Conservation (phyloP, 2,329 filamentous ascomycete genomes). For the Hypocrella siamensis region DNA sequence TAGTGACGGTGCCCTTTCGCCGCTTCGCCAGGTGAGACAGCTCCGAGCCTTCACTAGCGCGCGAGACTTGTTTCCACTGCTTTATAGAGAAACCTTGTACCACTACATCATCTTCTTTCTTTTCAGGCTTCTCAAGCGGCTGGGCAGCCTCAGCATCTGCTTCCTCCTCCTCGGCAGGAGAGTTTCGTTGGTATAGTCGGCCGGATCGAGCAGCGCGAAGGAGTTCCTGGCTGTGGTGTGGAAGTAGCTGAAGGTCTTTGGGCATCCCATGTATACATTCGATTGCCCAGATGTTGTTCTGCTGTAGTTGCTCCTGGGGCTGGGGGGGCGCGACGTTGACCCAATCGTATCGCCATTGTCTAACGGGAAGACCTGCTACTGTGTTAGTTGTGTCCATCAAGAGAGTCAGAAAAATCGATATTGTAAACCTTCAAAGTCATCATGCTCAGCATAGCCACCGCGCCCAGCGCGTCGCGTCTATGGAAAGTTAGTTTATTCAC, state of each 20-base stretch:
- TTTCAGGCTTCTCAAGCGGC: slow-evolving; percentile 35
- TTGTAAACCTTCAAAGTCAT: slow-evolving; percentile 40
- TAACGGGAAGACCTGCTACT: slow-evolving; percentile 62
- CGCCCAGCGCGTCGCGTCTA: slow-evolving; percentile 42
- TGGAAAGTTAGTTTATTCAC: slow-evolving; percentile 4
- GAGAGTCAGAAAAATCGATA: too few relatives aligned
- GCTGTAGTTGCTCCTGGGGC: slow-evolving; percentile 45
- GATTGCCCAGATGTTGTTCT: slow-evolving; percentile 53
- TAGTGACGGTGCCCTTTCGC: slow-evolving; percentile 43
- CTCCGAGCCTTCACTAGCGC: slow-evolving; percentile 37
- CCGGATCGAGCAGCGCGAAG: slow-evolving; percentile 69
- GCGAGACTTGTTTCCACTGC: slow-evolving; percentile 45
- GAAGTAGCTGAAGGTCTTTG: slow-evolving; percentile 63
- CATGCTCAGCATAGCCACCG: slow-evolving; percentile 40
- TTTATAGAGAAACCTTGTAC: slow-evolving; percentile 37
- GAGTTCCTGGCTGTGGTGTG: slow-evolving; percentile 67
- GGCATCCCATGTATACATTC: slow-evolving; percentile 74
- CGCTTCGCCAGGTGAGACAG: slow-evolving; percentile 44
- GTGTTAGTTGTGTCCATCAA: too few relatives aligned
- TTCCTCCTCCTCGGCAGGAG: slow-evolving; percentile 44
- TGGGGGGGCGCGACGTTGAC: slow-evolving; percentile 52
- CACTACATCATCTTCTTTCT: slow-evolving; percentile 46
- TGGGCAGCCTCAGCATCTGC: slow-evolving; percentile 27
- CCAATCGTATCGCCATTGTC: slow-evolving; percentile 70
- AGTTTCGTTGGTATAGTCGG: slow-evolving; percentile 56